Evolutionary conservation across 805 yeast species (phyloP), one percentile per base, ranked within the genome.

Genomic region (Torulaspora maleeae): DNA sequence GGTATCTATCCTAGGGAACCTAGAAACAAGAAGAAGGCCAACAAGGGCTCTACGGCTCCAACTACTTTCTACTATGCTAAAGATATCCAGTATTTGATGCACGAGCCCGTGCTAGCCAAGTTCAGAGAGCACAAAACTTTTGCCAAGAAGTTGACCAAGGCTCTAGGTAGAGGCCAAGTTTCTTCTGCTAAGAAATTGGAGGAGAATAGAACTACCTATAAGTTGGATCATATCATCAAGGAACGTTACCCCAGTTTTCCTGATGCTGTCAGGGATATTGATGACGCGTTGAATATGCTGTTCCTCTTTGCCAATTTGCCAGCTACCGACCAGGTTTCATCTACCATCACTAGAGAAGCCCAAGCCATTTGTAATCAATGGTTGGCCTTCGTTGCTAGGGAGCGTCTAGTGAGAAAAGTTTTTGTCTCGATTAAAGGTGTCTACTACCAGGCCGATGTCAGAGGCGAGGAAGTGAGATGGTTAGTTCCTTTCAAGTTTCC

Each of bases 1-100:
- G 99, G 99, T 42, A 90, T 93, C 53, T 93, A 88, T 64, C 99
- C 99, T 44, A 80, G 99, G 66, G 97, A 89, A 64, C 98, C 98
- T 38, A 76, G 90, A 58, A 88, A 87, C 69, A 93, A 90, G 73
- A 88, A 85, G 80, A 90, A 88, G 75, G 96, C 97, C 49, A 91
- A 89, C 69, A 93, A 88, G 69, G 98, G 99, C 17, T 86, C 96
- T n/a, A 87, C 97, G 6, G 95, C 95, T 20, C 95, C 95, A 38
- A 84, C 85, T 19, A 93, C 99, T 3, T 95, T 93, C 66, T 93
- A 93, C 71, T 91, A 89, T 66, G 67, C 83, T 52, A 93, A 89
- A 68, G 99, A 93, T 67, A 93, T 93, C 54, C 96, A 90, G 68
- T 93, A 91, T 67, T 73, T 93, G 56, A 71, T 88, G 73, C 99